Conservation (phyloP, 2,329 filamentous ascomycete genomes). For the Neoascochyta sp. region DNA sequence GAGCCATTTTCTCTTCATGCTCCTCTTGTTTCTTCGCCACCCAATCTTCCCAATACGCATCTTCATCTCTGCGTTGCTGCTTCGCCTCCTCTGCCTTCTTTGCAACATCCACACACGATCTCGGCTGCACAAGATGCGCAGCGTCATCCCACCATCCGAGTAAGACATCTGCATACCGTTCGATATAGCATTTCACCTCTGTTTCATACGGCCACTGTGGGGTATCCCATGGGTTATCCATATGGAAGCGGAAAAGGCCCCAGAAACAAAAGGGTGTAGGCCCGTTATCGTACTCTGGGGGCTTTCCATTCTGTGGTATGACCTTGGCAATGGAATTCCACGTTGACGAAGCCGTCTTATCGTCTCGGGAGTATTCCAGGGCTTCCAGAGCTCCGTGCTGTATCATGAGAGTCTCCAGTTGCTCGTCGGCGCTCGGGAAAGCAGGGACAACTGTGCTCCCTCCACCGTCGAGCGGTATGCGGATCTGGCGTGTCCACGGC, state of each 20-base stretch:
- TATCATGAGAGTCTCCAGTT: too few relatives aligned
- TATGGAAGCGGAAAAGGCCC: not conserved
- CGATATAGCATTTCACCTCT: slow-evolving; percentile 1
- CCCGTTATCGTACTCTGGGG: slow-evolving; percentile 3
- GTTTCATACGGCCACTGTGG: slow-evolving; percentile 1
- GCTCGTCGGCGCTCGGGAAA: too few relatives aligned
- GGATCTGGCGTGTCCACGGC: too few relatives aligned
- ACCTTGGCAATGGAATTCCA: too few relatives aligned
- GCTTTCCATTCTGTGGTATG: slow-evolving; percentile 5
- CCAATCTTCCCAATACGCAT: slow-evolving; percentile 1
- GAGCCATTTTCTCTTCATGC: too few relatives aligned
- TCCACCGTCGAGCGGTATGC: too few relatives aligned
- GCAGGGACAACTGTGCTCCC: too few relatives aligned
- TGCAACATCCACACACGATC: not conserved
- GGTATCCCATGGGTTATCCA: not conserved
- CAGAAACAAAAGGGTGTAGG: not conserved
- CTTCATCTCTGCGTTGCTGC: not conserved
- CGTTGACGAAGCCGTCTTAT: too few relatives aligned
- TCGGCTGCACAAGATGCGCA: not conserved
- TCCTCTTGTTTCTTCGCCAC: too few relatives aligned
- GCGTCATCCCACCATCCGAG: slow-evolving; percentile 2
- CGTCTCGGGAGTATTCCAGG: too few relatives aligned
- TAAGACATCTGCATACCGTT: slow-evolving; percentile 1
- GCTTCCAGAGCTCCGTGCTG: too few relatives aligned
- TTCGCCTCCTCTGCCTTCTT: slow-evolving; percentile 1